Evolutionary conservation across 2,329 filamentous ascomycete species (phyloP), one percentile per base, ranked within the genome.

Genomic region (Cladosporium halotolerans): DNA sequence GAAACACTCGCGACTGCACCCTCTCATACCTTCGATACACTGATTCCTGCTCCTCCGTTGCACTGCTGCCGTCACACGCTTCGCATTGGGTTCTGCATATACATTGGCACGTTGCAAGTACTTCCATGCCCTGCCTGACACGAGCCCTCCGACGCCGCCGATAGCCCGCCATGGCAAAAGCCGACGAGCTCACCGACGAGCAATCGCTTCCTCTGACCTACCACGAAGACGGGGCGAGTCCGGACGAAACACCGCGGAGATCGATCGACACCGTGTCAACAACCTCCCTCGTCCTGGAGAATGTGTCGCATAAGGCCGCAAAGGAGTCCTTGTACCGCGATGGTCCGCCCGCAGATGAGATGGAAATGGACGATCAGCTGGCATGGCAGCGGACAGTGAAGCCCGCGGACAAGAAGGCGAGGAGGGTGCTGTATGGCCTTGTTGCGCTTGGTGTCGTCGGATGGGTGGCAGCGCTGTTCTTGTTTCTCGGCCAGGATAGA

Each of bases 231-330:
- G 52, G 66, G 63, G 55, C 55, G 58, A 55, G 70, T 68, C 54
- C 64, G 69, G 57, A 52, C 57, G 39, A 52, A 69, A 68, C 57
- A 63, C 63, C 58, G 46, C 79, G 79, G 57, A 36, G 19, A 49
- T 89, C 88, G 3, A 69, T 81, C 43, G 88, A 86, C n/a, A 86
- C 85, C 39, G 84, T 83, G n/a, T 93, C 88, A 33, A 92, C 88
- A 9, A 90, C 86, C 3, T 92, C 88, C 62, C 77, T 93, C 11
- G 82, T 93, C 51, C 88, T 93, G 66, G 88, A 93, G 60, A 82
- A 85, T 58, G 79, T 92, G 60, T 79, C 81, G 62, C 84, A 88
- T 66, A 70, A 64, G 58, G 68, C 60, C 61, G 69, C 57, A 66
- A 70, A 53, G 64, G 79, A 58, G 72, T 77, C 56, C 63, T 67